phyloP scores from a whole-genome alignment of 2,329 filamentous ascomycete species.

The Fusarium scirpi region DNA sequence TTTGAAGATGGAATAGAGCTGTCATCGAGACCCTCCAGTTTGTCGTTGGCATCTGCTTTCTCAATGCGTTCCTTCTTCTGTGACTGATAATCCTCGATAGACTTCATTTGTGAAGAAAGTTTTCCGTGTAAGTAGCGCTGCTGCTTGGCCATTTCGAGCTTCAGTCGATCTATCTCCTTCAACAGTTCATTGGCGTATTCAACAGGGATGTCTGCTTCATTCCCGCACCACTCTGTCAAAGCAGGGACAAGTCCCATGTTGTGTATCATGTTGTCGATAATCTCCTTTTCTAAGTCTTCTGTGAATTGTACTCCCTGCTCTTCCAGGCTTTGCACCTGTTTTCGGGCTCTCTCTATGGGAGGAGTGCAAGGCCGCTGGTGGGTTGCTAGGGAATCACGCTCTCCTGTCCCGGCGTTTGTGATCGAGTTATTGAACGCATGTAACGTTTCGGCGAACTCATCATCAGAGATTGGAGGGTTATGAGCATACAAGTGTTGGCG shows the following conservation, averaged over 20 bases:
- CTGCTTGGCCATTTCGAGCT: slow-evolving; percentile 22
- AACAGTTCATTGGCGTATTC: slow-evolving; percentile 27
- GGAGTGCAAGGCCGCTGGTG: slow-evolving; percentile 32
- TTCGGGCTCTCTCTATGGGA: slow-evolving; percentile 23
- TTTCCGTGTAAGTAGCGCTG: background rate
- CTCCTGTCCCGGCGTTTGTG: background rate
- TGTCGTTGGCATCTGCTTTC: background rate
- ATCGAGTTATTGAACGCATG: slow-evolving; percentile 1
- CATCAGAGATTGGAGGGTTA: slow-evolving; percentile 12
- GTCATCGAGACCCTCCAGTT: background rate
- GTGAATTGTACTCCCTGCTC: slow-evolving; percentile 8
- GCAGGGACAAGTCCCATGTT: slow-evolving; percentile 22
- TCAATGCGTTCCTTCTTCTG: background rate
- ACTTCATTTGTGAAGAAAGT: background rate
- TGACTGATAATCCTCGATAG: background rate
- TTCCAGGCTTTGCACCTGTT: slow-evolving; percentile 14
- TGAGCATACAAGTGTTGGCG: slow-evolving; percentile 20
- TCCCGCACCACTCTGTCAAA: slow-evolving; percentile 25
- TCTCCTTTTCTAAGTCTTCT: slow-evolving; percentile 7
- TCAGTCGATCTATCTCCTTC: slow-evolving; percentile 21
- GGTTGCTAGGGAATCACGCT: slow-evolving; percentile 5
- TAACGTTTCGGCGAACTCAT: background rate
- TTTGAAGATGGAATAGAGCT: background rate
- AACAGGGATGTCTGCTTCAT: slow-evolving; percentile 10
- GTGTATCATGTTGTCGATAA: slow-evolving; percentile 12